Evolutionary conservation across 129 eudicot species (phyloP).

Genomic region (Lactuca saligna): DNA sequence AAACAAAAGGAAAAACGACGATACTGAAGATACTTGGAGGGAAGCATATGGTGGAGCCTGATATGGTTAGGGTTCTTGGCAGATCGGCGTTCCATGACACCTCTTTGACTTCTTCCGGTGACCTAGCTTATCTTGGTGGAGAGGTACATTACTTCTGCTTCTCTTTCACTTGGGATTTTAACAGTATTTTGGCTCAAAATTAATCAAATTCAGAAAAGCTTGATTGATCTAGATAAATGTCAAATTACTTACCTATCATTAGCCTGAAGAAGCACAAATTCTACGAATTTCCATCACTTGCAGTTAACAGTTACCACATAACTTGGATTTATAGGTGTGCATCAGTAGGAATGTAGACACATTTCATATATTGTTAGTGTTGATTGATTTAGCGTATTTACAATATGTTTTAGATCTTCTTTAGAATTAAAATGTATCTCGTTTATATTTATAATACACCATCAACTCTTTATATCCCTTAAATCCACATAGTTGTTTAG

Average conservation of each 20-base stretch:
- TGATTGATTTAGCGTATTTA: not conserved
- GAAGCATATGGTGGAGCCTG: slow-evolving; percentile 98
- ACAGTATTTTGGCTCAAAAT: not conserved
- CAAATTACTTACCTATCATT: not conserved
- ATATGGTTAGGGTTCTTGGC: slow-evolving; percentile 89
- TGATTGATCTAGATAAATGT: not conserved
- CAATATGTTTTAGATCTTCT: not conserved
- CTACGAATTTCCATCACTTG: not conserved
- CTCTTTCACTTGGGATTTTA: not conserved
- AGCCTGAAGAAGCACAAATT: not conserved
- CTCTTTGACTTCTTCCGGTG: slow-evolving; percentile 74
- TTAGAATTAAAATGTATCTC: not conserved
- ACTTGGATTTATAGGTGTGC: slow-evolving; percentile 5
- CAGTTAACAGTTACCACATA: not conserved
- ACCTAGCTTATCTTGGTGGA: slow-evolving; percentile 92
- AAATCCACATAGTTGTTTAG: not conserved
- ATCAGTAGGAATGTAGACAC: slow-evolving; percentile 9
- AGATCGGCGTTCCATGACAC: slow-evolving; percentile 99
- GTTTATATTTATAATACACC: not conserved
- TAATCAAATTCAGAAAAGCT: not conserved
- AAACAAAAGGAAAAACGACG: slow-evolving; percentile 68
- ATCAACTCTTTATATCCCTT: not conserved
- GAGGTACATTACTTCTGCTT: slow-evolving; percentile 51
- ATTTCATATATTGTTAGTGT: not conserved
- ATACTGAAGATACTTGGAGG: slow-evolving; percentile 94